Percentiles rank a stretch among this genome's conserved stretches.
Evolutionary conservation across 805 yeast genomes (phyloP).

Genomic region (Zygotorulaspora sp.): DNA sequence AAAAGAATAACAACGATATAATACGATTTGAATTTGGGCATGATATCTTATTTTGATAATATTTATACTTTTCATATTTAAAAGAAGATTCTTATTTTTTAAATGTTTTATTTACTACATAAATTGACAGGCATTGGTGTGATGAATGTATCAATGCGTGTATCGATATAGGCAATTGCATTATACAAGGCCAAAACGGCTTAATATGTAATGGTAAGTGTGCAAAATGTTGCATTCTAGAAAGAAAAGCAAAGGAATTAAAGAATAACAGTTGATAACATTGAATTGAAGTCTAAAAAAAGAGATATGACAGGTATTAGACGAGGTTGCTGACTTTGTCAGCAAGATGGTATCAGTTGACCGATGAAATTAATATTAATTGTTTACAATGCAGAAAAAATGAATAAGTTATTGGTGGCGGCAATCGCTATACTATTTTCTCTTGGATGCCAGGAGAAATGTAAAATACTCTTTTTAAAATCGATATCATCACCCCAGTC

Average conservation of each 20-base stretch:
- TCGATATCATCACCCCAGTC: slow-evolving; percentile 74
- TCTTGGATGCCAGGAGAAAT: slow-evolving; percentile 96
- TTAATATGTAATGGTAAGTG: no score
- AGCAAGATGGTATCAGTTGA: no score
- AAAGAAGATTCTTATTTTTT: slow-evolving; percentile 1
- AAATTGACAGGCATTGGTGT: no score
- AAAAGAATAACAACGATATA: slow-evolving; percentile 1
- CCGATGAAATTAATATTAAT: slow-evolving; percentile 3
- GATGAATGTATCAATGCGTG: no score
- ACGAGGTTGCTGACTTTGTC: no score
- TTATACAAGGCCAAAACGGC: no score
- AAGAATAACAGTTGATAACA: neutral
- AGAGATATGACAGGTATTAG: no score
- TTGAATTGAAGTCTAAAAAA: neutral
- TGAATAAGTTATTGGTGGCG: slow-evolving; percentile 91
- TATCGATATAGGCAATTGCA: no score
- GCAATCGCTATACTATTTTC: slow-evolving; percentile 97
- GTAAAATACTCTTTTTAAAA: slow-evolving; percentile 90
- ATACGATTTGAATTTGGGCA: slow-evolving; percentile 5
- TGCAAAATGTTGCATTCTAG: neutral
- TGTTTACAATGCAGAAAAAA: slow-evolving; percentile 66
- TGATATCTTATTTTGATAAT: slow-evolving; percentile 10
- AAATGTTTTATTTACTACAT: no score
- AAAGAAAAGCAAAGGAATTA: neutral
- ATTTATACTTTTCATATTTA: slow-evolving; percentile 3